These are phyloP conservation scores for Coleophoma cylindrospora DNA, from an alignment of 2,329 filamentous ascomycete genomes.

Conservation along the genomic window DNA sequence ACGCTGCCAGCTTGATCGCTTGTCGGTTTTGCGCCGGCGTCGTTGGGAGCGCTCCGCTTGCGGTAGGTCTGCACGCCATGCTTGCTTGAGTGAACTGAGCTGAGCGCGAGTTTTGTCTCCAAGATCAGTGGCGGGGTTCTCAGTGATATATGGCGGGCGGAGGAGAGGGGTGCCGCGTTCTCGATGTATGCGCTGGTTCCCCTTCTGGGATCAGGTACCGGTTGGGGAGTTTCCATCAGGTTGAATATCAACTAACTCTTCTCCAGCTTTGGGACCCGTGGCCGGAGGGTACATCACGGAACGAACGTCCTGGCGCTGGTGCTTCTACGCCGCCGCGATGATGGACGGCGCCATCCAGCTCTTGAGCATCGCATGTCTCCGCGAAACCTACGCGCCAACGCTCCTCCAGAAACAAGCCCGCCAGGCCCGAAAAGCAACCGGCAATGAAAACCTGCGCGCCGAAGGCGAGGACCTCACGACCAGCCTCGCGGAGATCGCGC, in stretches of 20 bases:
- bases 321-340: slow-evolving; percentile 43
- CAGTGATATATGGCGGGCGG: not conserved
- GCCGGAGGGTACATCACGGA: not conserved
- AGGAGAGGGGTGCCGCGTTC: not conserved
- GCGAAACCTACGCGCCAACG: slow-evolving; percentile 56
- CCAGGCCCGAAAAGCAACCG: slow-evolving; percentile 40
- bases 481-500: slow-evolving; percentile 43
- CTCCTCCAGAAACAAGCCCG: slow-evolving; percentile 42
- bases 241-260: too few species aligned
- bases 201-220: not conserved
- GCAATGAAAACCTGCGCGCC: slow-evolving; percentile 38
- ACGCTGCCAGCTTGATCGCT: not conserved
- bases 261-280: not conserved
- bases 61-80: not conserved
- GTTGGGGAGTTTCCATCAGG: too few species aligned
- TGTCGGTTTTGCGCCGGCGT: not conserved
- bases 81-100: not conserved
- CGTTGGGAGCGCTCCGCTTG: not conserved
- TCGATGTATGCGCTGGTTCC: not conserved
- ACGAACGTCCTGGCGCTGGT: slow-evolving; percentile 21
- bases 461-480: slow-evolving; percentile 46
- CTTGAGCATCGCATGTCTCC: slow-evolving; percentile 37
- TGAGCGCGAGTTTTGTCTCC: too few species aligned
- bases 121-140: not conserved
- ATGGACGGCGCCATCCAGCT: slow-evolving; percentile 32